Evolutionary conservation across 108 stramenopile species (phyloP).

Genomic region (Pseudonitzschia multistriata): DNA sequence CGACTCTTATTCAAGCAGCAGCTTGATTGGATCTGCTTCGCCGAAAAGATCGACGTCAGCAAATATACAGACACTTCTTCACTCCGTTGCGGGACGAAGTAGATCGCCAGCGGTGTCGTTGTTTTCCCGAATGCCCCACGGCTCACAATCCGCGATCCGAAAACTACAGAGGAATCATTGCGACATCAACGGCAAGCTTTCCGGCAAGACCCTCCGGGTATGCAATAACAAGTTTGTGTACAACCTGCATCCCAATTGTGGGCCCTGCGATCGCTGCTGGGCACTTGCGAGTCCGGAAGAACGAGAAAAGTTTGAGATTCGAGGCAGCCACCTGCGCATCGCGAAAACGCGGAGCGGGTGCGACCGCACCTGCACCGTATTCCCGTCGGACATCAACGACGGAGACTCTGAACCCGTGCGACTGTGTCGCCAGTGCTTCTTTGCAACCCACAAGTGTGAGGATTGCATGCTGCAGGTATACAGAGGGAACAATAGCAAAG

Average conservation of each 20-base stretch:
- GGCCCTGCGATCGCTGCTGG: conserved; percentile 33
- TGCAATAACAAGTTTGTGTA: conserved; percentile 17
- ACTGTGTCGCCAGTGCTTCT: conserved; percentile 26
- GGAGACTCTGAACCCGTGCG: conserved; percentile 7
- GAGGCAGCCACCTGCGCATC: conserved; percentile 29
- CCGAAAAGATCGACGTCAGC: neutral
- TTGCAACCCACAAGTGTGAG: conserved; percentile 21
- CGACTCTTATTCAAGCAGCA: neutral
- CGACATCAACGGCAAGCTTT: neutral
- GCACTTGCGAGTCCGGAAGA: conserved; percentile 22
- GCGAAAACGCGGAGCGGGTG: conserved; percentile 29
- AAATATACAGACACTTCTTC: neutral
- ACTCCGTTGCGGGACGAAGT: conserved; percentile 6
- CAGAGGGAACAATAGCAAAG: conserved; percentile 12
- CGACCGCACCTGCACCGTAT: conserved; percentile 17
- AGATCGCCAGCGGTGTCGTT: neutral
- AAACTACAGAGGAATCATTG: neutral
- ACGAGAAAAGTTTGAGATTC: conserved; percentile 6
- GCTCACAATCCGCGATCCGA: neutral
- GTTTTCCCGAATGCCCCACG: conserved; percentile 6
- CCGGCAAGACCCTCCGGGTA: neutral
- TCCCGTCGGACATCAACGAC: conserved; percentile 23
- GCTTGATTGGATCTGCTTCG: neutral
- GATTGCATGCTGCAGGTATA: conserved; percentile 5
- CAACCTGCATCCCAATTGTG: conserved; percentile 17